Conservation (phyloP, 345 rosid genomes). For the Heritiera littoralis region DNA sequence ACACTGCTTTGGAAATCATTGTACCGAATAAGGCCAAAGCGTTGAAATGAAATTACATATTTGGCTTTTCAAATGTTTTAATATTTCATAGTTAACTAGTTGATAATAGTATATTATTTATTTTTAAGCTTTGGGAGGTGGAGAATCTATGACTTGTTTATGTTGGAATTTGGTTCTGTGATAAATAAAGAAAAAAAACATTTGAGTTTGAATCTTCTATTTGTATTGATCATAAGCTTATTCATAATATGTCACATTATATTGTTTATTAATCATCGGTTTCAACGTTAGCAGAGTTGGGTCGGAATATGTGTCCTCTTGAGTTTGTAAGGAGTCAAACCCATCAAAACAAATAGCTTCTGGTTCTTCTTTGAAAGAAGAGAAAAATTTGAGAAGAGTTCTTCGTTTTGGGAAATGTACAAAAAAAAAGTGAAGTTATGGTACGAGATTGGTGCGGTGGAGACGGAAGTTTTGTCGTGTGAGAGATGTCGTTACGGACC, state of each 20-base stretch:
- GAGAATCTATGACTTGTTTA: conserved; percentile 23
- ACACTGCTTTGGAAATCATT: conserved; percentile 53
- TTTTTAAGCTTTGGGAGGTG: neutral
- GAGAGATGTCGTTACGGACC: conserved; percentile 33
- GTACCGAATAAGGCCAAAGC: conserved; percentile 37
- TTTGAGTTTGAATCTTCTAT: conserved; percentile 20
- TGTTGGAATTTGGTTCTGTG: conserved; percentile 23
- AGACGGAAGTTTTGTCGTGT: conserved; percentile 31
- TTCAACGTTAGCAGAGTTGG: conserved; percentile 36
- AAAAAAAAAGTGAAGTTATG: neutral
- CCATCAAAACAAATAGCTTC: conserved; percentile 35
- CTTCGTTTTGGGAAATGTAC: conserved; percentile 27
- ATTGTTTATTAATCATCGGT: conserved; percentile 14
- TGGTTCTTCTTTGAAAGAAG: neutral
- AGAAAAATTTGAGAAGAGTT: neutral
- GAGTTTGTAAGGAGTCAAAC: conserved; percentile 29
- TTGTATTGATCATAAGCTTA: conserved; percentile 16
- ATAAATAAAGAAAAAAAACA: neutral
- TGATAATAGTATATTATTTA: neutral
- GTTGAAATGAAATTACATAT: conserved; percentile 23
- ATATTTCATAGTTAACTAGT: no score
- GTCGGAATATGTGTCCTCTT: conserved; percentile 45
- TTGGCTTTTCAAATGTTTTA: neutral
- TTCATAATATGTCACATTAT: neutral
- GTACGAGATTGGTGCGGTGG: neutral